Evolutionary conservation across 495 filamentous ascomycete species (phyloP).

Genomic region (Glonium stellatum): DNA sequence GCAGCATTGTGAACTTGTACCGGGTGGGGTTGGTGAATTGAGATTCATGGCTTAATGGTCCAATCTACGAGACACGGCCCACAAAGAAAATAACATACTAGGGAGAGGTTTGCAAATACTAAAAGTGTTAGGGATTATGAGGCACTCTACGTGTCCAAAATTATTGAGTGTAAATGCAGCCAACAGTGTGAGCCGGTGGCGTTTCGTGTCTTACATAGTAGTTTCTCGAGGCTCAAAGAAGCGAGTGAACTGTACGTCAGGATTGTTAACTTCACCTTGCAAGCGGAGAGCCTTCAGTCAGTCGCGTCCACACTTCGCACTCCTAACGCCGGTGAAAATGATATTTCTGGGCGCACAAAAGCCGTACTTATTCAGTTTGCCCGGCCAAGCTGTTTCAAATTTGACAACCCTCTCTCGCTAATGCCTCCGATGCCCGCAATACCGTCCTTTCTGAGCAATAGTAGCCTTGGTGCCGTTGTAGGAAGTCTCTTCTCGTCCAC

Average conservation of each 20-base stretch:
- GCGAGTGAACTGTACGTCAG: neutral
- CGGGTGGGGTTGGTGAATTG: neutral
- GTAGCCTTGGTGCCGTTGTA: neutral
- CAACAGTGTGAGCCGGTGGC: neutral
- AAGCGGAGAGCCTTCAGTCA: neutral
- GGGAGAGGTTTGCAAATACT: too few species aligned
- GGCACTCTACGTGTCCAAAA: neutral
- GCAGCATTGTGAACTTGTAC: conserved; percentile 4
- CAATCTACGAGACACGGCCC: too few species aligned
- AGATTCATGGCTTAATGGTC: neutral
- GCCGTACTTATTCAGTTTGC: neutral
- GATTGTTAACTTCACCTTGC: neutral
- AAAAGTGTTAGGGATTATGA: too few species aligned
- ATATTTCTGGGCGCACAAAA: neutral
- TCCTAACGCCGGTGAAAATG: neutral
- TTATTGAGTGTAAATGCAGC: neutral
- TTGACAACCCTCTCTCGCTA: neutral
- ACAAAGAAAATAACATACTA: too few species aligned
- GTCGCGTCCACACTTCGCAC: neutral
- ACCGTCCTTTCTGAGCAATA: neutral
- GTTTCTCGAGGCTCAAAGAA: neutral
- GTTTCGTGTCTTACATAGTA: neutral
- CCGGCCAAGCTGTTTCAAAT: neutral
- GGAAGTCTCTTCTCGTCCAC: neutral
- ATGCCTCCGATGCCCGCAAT: neutral